Evolutionary conservation across 768 basidiomycete genomes (phyloP).

Genomic region (Gymnopilus dilepis): DNA sequence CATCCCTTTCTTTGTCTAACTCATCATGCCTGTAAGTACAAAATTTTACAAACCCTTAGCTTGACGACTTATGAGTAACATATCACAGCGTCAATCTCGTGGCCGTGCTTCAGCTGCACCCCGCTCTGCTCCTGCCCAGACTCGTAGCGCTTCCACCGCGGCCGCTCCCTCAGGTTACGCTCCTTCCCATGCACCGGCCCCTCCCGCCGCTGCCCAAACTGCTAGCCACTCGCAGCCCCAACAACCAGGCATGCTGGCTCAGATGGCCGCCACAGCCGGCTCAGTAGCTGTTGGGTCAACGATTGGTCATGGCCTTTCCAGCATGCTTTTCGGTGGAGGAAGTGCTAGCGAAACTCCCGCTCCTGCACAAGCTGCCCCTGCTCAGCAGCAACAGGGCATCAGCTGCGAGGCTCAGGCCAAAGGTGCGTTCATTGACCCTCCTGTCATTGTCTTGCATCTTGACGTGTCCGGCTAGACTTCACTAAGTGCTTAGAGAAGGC

Average conservation of each 20-base stretch:
- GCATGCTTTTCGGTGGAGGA: conserved; percentile 86
- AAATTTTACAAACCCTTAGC: too few relatives aligned
- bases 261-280: conserved; percentile 91
- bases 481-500: conserved; percentile 85
- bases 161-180: conserved; percentile 54
- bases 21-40: conserved; percentile 46
- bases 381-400: conserved; percentile 50
- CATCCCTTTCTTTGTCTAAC: conserved; percentile 20
- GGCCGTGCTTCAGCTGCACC: conserved; percentile 66
- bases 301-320: conserved; percentile 88
- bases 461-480: conserved; percentile 59
- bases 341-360: conserved; percentile 36
- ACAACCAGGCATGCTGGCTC: conserved; percentile 75
- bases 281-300: conserved; percentile 89
- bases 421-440: conserved; percentile 47
- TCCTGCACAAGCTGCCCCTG: conserved; percentile 56
- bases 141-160: conserved; percentile 55
- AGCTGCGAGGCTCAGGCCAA: conserved; percentile 84
- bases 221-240: conserved; percentile 43
- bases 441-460: background rate
- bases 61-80: background rate
- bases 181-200: conserved; percentile 49
- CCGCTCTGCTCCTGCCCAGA: conserved; percentile 49
- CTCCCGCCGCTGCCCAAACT: conserved; percentile 50
- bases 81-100: conserved; percentile 74